Percentiles rank a stretch among this genome's conserved stretches.
phyloP scores from a whole-genome alignment of 1,139 yeast species.

The Candida neerlandica region DNA sequence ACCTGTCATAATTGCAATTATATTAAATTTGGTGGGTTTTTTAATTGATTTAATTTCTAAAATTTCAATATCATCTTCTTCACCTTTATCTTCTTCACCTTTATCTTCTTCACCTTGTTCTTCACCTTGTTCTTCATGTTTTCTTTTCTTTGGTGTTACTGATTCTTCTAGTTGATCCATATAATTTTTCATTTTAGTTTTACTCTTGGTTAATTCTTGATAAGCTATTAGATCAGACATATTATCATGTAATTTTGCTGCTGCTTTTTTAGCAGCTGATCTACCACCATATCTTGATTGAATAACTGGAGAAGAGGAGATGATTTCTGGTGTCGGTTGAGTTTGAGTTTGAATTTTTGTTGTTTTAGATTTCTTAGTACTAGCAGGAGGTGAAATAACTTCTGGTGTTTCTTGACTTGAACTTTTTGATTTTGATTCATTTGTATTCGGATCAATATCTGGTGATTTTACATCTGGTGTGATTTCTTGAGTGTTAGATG shows the following conservation, averaged over 20 bases:
- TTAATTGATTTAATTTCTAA: slow-evolving; percentile 14
- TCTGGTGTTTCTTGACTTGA: too few species aligned
- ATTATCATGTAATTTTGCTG: slow-evolving; percentile 63
- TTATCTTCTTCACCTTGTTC: slow-evolving; percentile 3
- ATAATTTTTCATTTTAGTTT: slow-evolving; percentile 40
- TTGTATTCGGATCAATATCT: not conserved
- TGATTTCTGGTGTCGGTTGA: not conserved
- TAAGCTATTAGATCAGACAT: slow-evolving; percentile 68
- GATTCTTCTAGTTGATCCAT: slow-evolving; percentile 36
- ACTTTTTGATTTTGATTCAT: not conserved
- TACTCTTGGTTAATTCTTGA: slow-evolving; percentile 48
- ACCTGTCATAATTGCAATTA: slow-evolving; percentile 63
- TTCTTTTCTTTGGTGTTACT: slow-evolving; percentile 15
- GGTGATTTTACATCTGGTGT: not conserved
- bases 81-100: not conserved
- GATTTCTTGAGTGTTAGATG: not conserved
- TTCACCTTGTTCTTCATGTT: not conserved
- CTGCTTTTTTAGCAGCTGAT: slow-evolving; percentile 69
- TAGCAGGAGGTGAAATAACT: too few species aligned
- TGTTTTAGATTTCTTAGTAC: too few species aligned
- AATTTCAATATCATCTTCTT: not conserved
- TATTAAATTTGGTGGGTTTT: slow-evolving; percentile 13
- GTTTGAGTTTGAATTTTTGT: too few species aligned
- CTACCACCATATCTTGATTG: slow-evolving; percentile 26
- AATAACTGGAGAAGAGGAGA: not conserved